phyloP scores from a whole-genome alignment of 202 grass and related monocot species.

The Setaria italica region DNA sequence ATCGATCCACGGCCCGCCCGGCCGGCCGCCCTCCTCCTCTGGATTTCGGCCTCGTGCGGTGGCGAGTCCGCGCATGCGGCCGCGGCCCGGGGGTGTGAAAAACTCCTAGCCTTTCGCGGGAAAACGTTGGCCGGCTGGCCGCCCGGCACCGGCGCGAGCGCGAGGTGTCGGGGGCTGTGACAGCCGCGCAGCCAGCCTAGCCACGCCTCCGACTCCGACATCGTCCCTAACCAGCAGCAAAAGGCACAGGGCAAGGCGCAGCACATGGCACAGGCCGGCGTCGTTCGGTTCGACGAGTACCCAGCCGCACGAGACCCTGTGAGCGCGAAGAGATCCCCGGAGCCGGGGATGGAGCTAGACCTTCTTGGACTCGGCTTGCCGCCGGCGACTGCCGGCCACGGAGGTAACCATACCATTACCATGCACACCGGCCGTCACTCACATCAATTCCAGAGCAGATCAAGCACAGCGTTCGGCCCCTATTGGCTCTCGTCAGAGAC shows the following conservation, averaged over 20 bases:
- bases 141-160: neutral
- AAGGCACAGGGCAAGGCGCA: neutral
- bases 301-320: neutral
- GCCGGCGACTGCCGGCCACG: neutral
- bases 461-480: neutral
- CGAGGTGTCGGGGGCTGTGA: neutral
- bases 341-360: conserved; percentile 35
- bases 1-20: neutral
- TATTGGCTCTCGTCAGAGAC: no score
- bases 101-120: neutral
- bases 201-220: neutral
- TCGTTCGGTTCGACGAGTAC: neutral
- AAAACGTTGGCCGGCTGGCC: neutral
- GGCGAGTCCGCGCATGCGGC: neutral
- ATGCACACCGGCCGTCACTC: neutral
- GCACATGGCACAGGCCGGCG: no score
- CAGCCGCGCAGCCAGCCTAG: neutral
- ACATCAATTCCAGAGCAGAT: neutral
- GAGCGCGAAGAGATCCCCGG: neutral
- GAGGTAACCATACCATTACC: neutral
- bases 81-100: neutral
- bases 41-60: neutral
- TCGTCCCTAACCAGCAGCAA: neutral
- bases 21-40: neutral
- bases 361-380: conserved; percentile 33